These are phyloP conservation scores for Aureobasidium subglaciale DNA, from an alignment of 2,329 filamentous ascomycete species.

Conservation along the genomic window DNA sequence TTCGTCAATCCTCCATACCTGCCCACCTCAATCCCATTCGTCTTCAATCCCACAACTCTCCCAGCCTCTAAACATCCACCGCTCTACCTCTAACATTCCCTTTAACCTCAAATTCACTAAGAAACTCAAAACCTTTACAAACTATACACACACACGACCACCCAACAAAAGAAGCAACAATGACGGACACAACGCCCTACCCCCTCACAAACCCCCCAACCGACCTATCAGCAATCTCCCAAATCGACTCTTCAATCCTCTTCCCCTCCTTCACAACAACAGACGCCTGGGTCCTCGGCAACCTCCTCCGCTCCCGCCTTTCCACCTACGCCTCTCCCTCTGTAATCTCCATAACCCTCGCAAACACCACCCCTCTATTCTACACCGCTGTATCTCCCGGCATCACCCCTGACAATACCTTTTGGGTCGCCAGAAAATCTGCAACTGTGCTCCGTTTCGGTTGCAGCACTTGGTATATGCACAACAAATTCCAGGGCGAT, in stretches of 20 bases:
- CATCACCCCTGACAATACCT: constrained; percentile 53
- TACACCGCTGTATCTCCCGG: constrained; percentile 61
- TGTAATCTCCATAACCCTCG: constrained; percentile 59
- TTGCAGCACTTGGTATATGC: constrained; percentile 62
- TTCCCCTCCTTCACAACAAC: constrained; percentile 53
- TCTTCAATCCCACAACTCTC: not conserved
- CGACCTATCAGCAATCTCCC: constrained; percentile 16
- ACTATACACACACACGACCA: not conserved
- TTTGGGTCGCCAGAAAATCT: constrained; percentile 59
- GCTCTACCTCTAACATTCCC: too few species aligned
- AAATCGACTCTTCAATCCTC: constrained; percentile 37
- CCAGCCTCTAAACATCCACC: not conserved
- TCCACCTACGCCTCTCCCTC: constrained; percentile 48
- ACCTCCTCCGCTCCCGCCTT: constrained; percentile 57
- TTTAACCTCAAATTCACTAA: too few species aligned
- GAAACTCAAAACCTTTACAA: not conserved
- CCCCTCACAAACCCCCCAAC: constrained; percentile 16
- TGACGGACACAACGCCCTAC: not conserved
- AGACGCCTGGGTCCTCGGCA: constrained; percentile 60
- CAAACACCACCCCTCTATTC: constrained; percentile 57
- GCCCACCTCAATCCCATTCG: not conserved
- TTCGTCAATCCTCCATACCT: not conserved
- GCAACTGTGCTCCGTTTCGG: constrained; percentile 67
- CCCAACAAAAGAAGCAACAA: not conserved
- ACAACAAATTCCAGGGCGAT: constrained; percentile 58